phyloP scores from a whole-genome alignment of 2,329 filamentous ascomycete species.

The Fusarium camptoceras region DNA sequence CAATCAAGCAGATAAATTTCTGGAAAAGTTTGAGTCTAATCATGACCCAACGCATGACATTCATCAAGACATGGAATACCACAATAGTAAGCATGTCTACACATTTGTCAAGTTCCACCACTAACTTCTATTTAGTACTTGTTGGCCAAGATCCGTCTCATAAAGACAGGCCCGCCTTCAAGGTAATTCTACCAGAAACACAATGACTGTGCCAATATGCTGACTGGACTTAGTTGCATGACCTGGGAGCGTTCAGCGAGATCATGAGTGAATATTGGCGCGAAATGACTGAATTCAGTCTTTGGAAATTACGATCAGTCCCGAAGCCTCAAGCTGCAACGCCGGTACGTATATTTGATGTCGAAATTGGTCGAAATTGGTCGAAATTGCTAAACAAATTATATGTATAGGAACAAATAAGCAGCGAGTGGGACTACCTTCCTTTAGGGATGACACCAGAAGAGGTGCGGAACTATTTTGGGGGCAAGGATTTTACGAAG shows the following conservation, averaged over 20 bases:
- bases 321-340: conserved; percentile 40
- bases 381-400: conserved; percentile 16
- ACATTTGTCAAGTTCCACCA: not conserved
- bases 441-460: not conserved
- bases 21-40: conserved; percentile 5
- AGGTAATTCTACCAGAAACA: conserved; percentile 28
- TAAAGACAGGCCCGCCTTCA: conserved; percentile 41
- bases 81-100: conserved; percentile 43
- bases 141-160: conserved; percentile 28
- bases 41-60: conserved; percentile 43
- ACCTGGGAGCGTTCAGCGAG: conserved; percentile 44
- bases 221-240: conserved; percentile 43
- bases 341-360: conserved; percentile 37
- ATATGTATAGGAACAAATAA: conserved; percentile 42
- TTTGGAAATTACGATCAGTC: conserved; percentile 35
- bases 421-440: conserved; percentile 43
- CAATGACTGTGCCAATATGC: not conserved
- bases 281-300: not conserved
- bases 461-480: conserved; percentile 9
- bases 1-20: not conserved
- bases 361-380: not conserved
- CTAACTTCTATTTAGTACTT: conserved; percentile 41
- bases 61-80: conserved; percentile 48
- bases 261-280: conserved; percentile 38
- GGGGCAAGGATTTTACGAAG: conserved; percentile 8